Base-by-base conservation (phyloP, 192 early-diverging fungal species). In the Entomortierella parvispora region DNA sequence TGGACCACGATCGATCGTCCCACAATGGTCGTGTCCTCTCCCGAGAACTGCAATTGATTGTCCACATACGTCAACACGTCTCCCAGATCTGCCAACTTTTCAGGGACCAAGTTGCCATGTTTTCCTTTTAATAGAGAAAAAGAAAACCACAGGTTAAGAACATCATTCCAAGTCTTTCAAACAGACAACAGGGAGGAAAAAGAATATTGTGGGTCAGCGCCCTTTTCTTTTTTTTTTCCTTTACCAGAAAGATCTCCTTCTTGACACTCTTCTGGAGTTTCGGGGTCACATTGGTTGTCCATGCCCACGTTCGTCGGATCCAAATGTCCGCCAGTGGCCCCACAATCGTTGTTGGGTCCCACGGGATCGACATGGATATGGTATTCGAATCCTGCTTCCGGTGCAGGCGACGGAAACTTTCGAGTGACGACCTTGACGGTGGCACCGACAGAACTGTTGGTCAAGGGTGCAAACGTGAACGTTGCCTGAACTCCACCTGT, bases 231-330 rank as follows among this genome's bases (percentile, higher is more conserved):
- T n/a, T n/a, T n/a, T 2, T 2, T 0, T 17, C 7, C 18, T 18
- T 17, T 75, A 75, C 71, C 71, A 29, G 71, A 75, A 15, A 75
- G 71, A 61, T 75, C 71, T 1, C 71, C 71, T 22, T 66, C 64
- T 23, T 75, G 64, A 14, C 63, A 66, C 23, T 42, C 62, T 1
- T 65, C 63, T 23, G 64, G 47, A 11, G 18, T 55, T 14, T 11
- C 14, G 4, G 63, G 42, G 34, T 66, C 32, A 33, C 71, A 75
- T 25, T n/a, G n/a, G n/a, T 65, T 52, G 2, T 26, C 63, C n/a
- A 49, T n/a, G 20, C 71, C 63, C 18, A 61, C 31, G 0, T 66
- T 53, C 8, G 33, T 7, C 6, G 63, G 64, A 22, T 75, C 64
- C 28, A 75, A 32, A 48, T 75, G 71, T 3, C 71, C 71, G 2